These are phyloP conservation scores for Ceratocystiopsis sp. DNA, from an alignment of 2,329 filamentous ascomycete species.

Conservation along the genomic window DNA sequence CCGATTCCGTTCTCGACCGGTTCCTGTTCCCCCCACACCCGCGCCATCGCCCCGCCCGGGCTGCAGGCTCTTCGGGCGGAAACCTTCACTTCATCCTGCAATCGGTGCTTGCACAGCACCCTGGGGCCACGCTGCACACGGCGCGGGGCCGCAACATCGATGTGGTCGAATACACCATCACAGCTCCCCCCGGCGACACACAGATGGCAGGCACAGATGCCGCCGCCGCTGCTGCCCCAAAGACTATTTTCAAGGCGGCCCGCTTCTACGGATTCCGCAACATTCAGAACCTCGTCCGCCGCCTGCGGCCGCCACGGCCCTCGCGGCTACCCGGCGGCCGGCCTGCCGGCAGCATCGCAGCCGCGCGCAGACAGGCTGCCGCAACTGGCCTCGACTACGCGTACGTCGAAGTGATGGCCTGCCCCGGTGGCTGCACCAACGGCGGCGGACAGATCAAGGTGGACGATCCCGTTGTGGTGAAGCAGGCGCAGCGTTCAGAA, in stretches of 20 bases:
- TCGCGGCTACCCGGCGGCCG: conserved; percentile 68
- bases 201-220: neutral
- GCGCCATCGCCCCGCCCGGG: conserved; percentile 27
- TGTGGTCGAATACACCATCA: conserved; percentile 68
- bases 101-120: conserved; percentile 51
- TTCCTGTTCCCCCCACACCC: conserved; percentile 54
- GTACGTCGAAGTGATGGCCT: conserved; percentile 99
- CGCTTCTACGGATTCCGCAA: conserved; percentile 96
- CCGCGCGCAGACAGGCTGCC: conserved; percentile 23
- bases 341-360: conserved; percentile 28
- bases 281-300: conserved; percentile 93
- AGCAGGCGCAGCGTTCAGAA: conserved; percentile 22
- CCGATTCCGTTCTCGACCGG: conserved; percentile 48
- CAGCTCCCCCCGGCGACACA: conserved; percentile 26
- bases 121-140: conserved; percentile 54
- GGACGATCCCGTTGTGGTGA: conserved; percentile 51
- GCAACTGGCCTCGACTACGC: conserved; percentile 46
- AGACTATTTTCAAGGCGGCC: conserved; percentile 58
- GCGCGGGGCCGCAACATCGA: conserved; percentile 74
- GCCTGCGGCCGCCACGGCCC: conserved; percentile 61
- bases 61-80: conserved; percentile 70
- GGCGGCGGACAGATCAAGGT: conserved; percentile 91
- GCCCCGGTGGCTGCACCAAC: conserved; percentile 96
- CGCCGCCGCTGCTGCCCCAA: conserved; percentile 4
- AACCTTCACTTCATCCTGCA: conserved; percentile 74